Conservation (phyloP, 2,329 filamentous ascomycete species). For the Aspergillus tubingensis region DNA sequence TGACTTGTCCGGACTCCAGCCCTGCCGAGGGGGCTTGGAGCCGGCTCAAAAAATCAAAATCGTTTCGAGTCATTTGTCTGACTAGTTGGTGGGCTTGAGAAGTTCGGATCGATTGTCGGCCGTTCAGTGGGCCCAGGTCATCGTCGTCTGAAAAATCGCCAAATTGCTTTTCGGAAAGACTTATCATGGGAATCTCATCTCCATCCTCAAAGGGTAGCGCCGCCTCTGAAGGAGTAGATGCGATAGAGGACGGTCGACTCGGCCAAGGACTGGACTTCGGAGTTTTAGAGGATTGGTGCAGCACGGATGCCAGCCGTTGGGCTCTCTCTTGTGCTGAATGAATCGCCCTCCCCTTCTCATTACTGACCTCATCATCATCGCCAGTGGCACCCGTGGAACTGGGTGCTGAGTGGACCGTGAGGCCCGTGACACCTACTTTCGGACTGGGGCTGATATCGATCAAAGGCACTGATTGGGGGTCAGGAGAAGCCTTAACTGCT, state of each 20-base stretch:
- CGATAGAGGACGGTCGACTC: slow-evolving; percentile 32
- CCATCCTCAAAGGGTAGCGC: slow-evolving; percentile 31
- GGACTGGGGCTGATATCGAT: slow-evolving; percentile 30
- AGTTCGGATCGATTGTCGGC: slow-evolving; percentile 29
- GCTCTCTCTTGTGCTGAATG: slow-evolving; percentile 38
- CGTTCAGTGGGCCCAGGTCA: slow-evolving; percentile 30
- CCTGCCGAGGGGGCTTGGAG: slow-evolving; percentile 34
- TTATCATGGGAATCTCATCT: slow-evolving; percentile 40
- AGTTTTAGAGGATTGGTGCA: slow-evolving; percentile 34
- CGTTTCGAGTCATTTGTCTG: slow-evolving; percentile 40
- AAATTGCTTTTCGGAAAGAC: slow-evolving; percentile 35
- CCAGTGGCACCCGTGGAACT: slow-evolving; percentile 22
- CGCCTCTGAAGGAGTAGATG: slow-evolving; percentile 32
- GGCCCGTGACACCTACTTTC: slow-evolving; percentile 31
- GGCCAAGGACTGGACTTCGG: slow-evolving; percentile 32
- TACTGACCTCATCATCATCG: slow-evolving; percentile 33
- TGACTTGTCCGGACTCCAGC: slow-evolving; percentile 37
- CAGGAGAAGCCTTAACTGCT: slow-evolving; percentile 27
- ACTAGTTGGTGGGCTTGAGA: slow-evolving; percentile 37
- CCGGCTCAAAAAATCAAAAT: slow-evolving; percentile 35
- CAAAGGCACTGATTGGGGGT: slow-evolving; percentile 26
- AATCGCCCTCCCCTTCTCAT: slow-evolving; percentile 39
- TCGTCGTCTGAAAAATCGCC: slow-evolving; percentile 35
- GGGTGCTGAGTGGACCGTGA: slow-evolving; percentile 29
- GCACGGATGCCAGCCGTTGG: slow-evolving; percentile 37